Conservation (phyloP, 1,284 basidiomycete genomes). For the Rugosomyces carneus region DNA sequence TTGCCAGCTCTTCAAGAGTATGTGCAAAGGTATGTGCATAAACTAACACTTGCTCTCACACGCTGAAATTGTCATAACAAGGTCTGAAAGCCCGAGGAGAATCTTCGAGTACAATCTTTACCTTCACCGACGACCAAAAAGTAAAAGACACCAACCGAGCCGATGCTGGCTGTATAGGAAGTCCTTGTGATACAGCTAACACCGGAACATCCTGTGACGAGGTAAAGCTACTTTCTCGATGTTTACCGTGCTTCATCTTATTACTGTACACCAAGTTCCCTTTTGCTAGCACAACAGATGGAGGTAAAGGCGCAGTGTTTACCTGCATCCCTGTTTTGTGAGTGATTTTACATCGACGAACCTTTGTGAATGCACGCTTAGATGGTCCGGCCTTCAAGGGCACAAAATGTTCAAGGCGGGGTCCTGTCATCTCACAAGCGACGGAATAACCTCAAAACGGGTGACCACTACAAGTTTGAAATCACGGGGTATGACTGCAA, state of each 20-base stretch:
- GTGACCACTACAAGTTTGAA: constrained; percentile 7
- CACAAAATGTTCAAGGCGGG: constrained; percentile 13
- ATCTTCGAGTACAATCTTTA: background rate
- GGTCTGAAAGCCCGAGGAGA: background rate
- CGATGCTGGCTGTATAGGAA: background rate
- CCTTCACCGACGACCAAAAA: background rate
- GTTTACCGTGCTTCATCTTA: background rate
- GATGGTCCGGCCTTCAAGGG: background rate
- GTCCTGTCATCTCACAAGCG: constrained; percentile 11
- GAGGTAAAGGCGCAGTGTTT: constrained; percentile 8
- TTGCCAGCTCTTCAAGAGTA: constrained; percentile 9
- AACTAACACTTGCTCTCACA: background rate
- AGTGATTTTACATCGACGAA: background rate
- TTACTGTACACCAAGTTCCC: constrained; percentile 9
- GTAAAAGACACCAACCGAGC: background rate
- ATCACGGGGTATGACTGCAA: constrained; percentile 9
- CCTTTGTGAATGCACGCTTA: background rate
- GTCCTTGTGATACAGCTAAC: background rate
- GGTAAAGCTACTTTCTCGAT: background rate
- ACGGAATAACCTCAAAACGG: background rate
- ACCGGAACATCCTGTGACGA: background rate
- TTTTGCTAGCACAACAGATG: constrained; percentile 14
- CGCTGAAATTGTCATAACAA: background rate
- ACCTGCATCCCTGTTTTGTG: constrained; percentile 9
- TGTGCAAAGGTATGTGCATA: constrained; percentile 10